Percentiles rank a stretch among this genome's conserved stretches.
Evolutionary conservation across 257 asterid genomes (phyloP).

Genomic region (Paraleonurus japonicus): DNA sequence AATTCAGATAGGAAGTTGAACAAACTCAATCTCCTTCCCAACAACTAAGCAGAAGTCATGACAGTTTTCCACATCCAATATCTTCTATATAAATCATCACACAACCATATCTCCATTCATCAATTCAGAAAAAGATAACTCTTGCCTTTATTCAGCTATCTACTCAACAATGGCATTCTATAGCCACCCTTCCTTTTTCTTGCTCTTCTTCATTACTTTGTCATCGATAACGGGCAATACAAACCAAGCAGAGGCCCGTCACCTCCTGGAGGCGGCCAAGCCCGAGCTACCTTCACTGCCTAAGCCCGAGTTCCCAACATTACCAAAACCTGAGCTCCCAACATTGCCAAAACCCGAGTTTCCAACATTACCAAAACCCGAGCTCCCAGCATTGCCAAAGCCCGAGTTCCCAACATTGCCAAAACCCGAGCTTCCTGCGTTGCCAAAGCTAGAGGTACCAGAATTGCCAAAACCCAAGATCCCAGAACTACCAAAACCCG

Average conservation of each 20-base stretch:
- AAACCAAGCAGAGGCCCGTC: constrained; percentile 17
- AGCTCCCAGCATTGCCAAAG: background rate
- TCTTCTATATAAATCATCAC: constrained; percentile 18
- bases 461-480: background rate
- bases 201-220: constrained; percentile 12
- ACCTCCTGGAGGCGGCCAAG: constrained; percentile 19
- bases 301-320: background rate
- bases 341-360: background rate
- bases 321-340: background rate
- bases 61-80: background rate
- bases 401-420: constrained; percentile 5
- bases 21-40: constrained; percentile 21
- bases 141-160: background rate
- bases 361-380: background rate
- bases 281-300: constrained; percentile 19
- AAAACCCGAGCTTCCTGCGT: background rate
- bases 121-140: background rate
- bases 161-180: constrained; percentile 16
- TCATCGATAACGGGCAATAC: background rate
- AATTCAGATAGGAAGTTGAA: constrained; percentile 17
- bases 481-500: background rate
- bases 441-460: background rate
- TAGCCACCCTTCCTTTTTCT: constrained; percentile 15
- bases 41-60: background rate
- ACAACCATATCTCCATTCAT: background rate